These are phyloP conservation scores for Inosperma sp. DNA, from an alignment of 768 basidiomycete species.

Conservation along the genomic window DNA sequence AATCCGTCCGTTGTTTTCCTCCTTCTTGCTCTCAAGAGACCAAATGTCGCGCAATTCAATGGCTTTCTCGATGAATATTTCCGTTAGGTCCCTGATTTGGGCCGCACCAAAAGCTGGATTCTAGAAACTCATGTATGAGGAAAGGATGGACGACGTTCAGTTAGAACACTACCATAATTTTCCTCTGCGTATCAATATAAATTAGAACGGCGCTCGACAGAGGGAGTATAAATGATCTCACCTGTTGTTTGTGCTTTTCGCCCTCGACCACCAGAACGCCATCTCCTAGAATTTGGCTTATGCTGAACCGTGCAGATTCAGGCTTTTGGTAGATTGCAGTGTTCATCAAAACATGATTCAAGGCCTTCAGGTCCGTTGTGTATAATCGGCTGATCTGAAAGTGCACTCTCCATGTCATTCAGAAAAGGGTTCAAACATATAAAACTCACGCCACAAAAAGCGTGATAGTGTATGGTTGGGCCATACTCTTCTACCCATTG, in stretches of 20 bases:
- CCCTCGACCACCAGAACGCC: constrained; percentile 49
- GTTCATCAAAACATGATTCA: constrained; percentile 62
- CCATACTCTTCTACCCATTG: constrained; percentile 51
- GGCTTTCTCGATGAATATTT: constrained; percentile 54
- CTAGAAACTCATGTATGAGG: constrained; percentile 27
- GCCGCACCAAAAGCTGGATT: constrained; percentile 64
- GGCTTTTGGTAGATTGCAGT: constrained; percentile 55
- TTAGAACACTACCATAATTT: constrained; percentile 36
- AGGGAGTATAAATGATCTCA: constrained; percentile 13
- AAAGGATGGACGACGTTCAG: background rate
- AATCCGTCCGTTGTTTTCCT: constrained; percentile 32
- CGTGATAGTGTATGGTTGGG: constrained; percentile 39
- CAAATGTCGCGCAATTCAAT: constrained; percentile 50
- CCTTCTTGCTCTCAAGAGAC: constrained; percentile 31
- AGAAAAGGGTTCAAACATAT: too few species aligned
- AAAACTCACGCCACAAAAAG: constrained; percentile 43
- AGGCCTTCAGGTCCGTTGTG: constrained; percentile 57
- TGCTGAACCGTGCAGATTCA: constrained; percentile 29
- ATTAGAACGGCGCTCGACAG: background rate
- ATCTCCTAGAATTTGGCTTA: constrained; percentile 41
- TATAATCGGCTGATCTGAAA: too few species aligned
- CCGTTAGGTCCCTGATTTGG: constrained; percentile 54
- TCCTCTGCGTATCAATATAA: constrained; percentile 27
- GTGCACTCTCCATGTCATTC: too few species aligned
- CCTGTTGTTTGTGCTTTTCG: constrained; percentile 45